A percentile compares a stretch with the other conserved stretches of the same genome.
These are phyloP conservation scores for Penicillium sp. DNA, from an alignment of 2,329 filamentous ascomycete species.

Conservation along the genomic window DNA sequence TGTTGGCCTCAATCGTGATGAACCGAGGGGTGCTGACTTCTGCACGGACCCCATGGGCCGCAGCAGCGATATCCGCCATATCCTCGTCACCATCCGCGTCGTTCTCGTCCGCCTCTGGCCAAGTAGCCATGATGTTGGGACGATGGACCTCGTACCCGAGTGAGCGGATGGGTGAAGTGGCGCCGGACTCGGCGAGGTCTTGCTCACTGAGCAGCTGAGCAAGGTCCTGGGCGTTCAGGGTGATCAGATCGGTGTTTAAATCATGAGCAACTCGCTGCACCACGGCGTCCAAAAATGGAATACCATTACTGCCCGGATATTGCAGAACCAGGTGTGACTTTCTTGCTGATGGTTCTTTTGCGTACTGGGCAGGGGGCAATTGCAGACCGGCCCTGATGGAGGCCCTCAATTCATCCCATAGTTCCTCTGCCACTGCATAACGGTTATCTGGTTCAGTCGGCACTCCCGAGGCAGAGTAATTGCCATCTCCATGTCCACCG, in stretches of 20 bases:
- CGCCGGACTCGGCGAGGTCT: constrained; percentile 35
- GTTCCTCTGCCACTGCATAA: constrained; percentile 41
- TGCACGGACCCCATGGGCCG: constrained; percentile 20
- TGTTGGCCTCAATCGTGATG: constrained; percentile 35
- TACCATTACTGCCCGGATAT: constrained; percentile 57
- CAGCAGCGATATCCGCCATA: constrained; percentile 17
- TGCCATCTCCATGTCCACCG: constrained; percentile 26
- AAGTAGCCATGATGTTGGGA: constrained; percentile 29
- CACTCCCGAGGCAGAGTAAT: constrained; percentile 21
- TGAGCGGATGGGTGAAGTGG: constrained; percentile 39
- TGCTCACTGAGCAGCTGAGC: constrained; percentile 46
- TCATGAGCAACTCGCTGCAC: constrained; percentile 62
- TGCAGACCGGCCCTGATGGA: constrained; percentile 52
- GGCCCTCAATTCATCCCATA: constrained; percentile 51
- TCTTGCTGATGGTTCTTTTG: constrained; percentile 47
- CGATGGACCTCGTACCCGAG: constrained; percentile 57
- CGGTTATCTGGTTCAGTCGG: constrained; percentile 24
- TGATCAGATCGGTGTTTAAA: constrained; percentile 47
- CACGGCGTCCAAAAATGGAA: constrained; percentile 56
- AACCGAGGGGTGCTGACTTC: constrained; percentile 28
- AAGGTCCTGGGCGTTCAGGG: constrained; percentile 47
- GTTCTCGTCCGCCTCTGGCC: constrained; percentile 44
- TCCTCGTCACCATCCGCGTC: constrained; percentile 49
- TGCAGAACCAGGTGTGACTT: constrained; percentile 60
- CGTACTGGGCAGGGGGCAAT: constrained; percentile 39